These are phyloP conservation scores for Fusarium transvaalense DNA, from an alignment of 2,329 filamentous ascomycete species.

Conservation along the genomic window DNA sequence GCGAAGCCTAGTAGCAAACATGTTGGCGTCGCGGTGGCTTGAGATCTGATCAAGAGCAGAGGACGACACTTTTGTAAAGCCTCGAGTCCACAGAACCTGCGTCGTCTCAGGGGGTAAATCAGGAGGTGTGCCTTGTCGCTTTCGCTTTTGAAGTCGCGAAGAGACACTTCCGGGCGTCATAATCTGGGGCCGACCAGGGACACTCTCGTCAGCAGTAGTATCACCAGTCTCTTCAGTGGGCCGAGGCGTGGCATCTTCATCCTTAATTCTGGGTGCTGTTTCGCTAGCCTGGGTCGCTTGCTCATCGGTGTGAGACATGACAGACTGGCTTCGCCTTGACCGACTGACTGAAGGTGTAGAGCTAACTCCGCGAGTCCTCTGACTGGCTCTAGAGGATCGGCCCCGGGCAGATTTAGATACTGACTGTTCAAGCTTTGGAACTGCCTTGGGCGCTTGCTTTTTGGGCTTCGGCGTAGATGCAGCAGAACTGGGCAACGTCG, in stretches of 20 bases:
- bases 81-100: constrained; percentile 80
- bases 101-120: constrained; percentile 68
- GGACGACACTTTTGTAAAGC: constrained; percentile 78
- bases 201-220: constrained; percentile 67
- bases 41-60: constrained; percentile 82
- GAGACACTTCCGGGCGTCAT: constrained; percentile 55
- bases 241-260: constrained; percentile 69
- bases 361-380: constrained; percentile 53
- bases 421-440: constrained; percentile 42
- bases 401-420: constrained; percentile 48
- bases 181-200: constrained; percentile 55
- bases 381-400: constrained; percentile 54
- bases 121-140: constrained; percentile 65
- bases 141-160: constrained; percentile 64
- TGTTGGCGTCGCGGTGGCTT: constrained; percentile 81
- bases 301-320: constrained; percentile 63
- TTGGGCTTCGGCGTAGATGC: constrained; percentile 50
- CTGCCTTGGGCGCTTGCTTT: constrained; percentile 53
- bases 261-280: constrained; percentile 64
- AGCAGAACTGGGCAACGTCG: constrained; percentile 53
- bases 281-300: constrained; percentile 58
- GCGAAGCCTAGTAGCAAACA: constrained; percentile 81
- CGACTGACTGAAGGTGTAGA: constrained; percentile 53
- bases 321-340: constrained; percentile 60
- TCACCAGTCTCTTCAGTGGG: constrained; percentile 68